These are phyloP conservation scores for Pichia exigua DNA, from an alignment of 805 yeast genomes.

Conservation along the genomic window DNA sequence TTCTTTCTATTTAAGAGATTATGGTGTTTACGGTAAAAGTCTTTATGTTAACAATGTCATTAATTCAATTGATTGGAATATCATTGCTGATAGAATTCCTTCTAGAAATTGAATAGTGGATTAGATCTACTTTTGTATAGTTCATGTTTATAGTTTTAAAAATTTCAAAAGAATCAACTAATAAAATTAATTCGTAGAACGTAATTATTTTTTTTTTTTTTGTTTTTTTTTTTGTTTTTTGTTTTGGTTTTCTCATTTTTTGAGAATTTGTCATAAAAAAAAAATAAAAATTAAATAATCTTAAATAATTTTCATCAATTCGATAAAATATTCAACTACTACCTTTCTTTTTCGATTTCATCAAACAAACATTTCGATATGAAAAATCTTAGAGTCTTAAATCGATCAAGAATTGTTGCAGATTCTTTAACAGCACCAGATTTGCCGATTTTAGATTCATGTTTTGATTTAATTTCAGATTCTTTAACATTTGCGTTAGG, in stretches of 20 bases:
- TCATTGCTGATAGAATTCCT: slow-evolving; percentile 43
- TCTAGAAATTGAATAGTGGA: not conserved
- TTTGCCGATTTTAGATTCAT: slow-evolving; percentile 42
- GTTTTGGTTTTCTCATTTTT: not conserved
- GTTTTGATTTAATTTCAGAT: slow-evolving; percentile 69
- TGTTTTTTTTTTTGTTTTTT: too few relatives aligned
- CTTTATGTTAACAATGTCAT: slow-evolving; percentile 68
- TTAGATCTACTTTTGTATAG: not conserved
- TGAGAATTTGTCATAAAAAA: not conserved
- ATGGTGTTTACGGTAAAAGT: slow-evolving; percentile 71
- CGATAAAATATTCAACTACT: not conserved
- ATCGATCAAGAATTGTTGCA: slow-evolving; percentile 45
- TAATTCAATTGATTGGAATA: slow-evolving; percentile 79
- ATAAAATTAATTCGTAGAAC: not conserved
- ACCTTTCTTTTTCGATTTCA: not conserved
- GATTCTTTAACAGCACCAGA: slow-evolving; percentile 59
- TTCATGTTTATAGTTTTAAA: not conserved
- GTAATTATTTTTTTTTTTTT: not conserved
- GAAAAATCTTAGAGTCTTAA: slow-evolving; percentile 33
- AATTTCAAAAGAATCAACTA: not conserved
- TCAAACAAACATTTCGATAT: slow-evolving; percentile 10
- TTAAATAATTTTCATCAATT: not conserved
- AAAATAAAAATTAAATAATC: not conserved
- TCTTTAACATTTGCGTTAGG: slow-evolving; percentile 60
- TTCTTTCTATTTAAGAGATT: slow-evolving; percentile 61